Conservation (phyloP, 257 asterid genomes). For the Gentiana macrophylla region DNA sequence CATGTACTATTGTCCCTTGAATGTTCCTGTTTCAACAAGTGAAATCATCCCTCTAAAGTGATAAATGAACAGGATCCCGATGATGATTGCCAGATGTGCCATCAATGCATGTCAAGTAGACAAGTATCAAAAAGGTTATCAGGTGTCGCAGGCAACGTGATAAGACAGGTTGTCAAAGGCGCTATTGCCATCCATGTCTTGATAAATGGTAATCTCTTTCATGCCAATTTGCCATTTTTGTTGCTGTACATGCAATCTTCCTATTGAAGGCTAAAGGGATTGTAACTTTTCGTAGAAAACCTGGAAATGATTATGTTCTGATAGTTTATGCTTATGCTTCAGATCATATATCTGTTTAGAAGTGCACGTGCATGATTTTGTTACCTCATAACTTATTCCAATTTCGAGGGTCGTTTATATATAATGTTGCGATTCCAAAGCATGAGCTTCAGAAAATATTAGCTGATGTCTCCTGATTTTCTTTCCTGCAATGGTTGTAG, state of each 20-base stretch:
- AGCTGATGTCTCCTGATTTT: too few species aligned
- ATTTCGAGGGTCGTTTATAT: too few species aligned
- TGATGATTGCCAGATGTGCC: conserved; percentile 50
- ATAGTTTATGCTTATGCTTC: too few species aligned
- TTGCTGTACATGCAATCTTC: not conserved
- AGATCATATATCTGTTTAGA: too few species aligned
- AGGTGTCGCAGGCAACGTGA: conserved; percentile 28
- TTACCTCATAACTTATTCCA: too few species aligned
- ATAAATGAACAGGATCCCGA: conserved; percentile 25
- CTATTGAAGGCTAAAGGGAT: not conserved
- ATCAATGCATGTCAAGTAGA: conserved; percentile 44
- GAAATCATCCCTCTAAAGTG: not conserved
- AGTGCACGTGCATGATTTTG: too few species aligned
- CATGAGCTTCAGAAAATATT: too few species aligned
- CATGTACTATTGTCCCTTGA: not conserved
- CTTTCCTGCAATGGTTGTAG: too few species aligned
- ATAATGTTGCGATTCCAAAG: too few species aligned
- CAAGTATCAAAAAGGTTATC: conserved; percentile 18
- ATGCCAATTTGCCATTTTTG: conserved; percentile 1
- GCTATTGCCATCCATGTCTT: conserved; percentile 42
- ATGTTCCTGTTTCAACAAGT: not conserved
- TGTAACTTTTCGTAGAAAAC: too few species aligned
- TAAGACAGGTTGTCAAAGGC: conserved; percentile 11
- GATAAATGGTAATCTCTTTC: conserved; percentile 20
- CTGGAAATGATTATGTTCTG: too few species aligned